Base-by-base conservation (phyloP, 805 yeast species). In the Barnettozyma californica region DNA sequence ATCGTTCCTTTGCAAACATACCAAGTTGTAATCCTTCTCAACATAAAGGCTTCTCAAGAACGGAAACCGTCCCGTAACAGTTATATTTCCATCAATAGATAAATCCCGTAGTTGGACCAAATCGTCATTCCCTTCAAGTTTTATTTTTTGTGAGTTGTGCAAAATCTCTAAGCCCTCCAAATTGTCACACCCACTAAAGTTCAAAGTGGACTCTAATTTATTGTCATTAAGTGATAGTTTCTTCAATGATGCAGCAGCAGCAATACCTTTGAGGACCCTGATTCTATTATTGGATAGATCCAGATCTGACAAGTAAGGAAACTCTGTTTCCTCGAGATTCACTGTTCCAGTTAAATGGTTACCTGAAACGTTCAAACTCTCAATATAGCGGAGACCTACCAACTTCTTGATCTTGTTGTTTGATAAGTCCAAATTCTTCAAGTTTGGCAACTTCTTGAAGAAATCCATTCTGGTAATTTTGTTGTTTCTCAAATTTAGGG, bases 401-500 rank as follows among this genome's bases (percentile, higher is more conserved):
- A 59, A 16, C 2, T 69, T 68, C 14, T 52, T 62, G 47, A 68
- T 65, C 9, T 59, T 53, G 56, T 77, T 76, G 20, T 59, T 43
- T 0, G 76, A 53, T 16, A 63, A 47, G 34, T 57, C 49, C 29
- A 64, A 45, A 18, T 49, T 52, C 40, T 61, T 52, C 57, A 52
- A 69, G 51, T 52, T 55, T 18, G 45, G 35, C 41, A 65, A 52
- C 3, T 50, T 33, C n/a, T 50, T 56, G 48, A 51, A 77, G 54
- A 29, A 59, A 54, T 18, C 52, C 55, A 44, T 69, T 55, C 43
- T 60, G 50, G 53, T 62, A 53, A 77, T 75, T 9, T 58, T 53
- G 55, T 77, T 77, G 13, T 56, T 43, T 2, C 76, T 69, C 26
- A 76, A 54, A 50, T 74, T 67, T 5, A 73, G 50, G 16, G 56